Conservation (phyloP, 139 green algal genomes). For the Asterochloris sp. region DNA sequence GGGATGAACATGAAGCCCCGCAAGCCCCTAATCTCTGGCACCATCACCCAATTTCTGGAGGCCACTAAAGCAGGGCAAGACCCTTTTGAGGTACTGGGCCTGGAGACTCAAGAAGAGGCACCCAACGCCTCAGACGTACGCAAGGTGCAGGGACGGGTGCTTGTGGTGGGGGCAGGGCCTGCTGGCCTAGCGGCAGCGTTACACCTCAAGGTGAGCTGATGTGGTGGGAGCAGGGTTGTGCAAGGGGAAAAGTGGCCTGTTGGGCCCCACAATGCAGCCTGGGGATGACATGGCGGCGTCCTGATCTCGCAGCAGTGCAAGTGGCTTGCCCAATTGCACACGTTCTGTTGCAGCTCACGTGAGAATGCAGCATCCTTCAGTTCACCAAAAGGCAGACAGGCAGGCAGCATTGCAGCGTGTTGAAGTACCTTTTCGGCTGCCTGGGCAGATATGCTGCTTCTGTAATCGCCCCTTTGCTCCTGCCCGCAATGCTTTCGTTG, state of each 20-base stretch:
- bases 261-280: neutral
- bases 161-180: slow-evolving; percentile 78
- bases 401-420: too few species aligned
- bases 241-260: neutral
- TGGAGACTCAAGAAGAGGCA: neutral
- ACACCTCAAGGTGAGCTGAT: slow-evolving; percentile 51
- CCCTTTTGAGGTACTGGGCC: neutral
- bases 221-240: neutral
- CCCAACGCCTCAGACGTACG: slow-evolving; percentile 15
- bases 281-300: neutral
- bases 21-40: too few species aligned
- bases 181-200: slow-evolving; percentile 74
- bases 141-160: slow-evolving; percentile 33
- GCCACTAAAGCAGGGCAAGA: slow-evolving; percentile 21
- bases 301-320: too few species aligned
- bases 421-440: too few species aligned
- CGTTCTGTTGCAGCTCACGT: too few species aligned
- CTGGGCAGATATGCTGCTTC: too few species aligned
- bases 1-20: too few species aligned
- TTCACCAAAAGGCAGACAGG: too few species aligned
- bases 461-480: too few species aligned
- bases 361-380: too few species aligned
- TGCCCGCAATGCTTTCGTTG: too few species aligned
- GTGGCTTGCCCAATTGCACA: too few species aligned
- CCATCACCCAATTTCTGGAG: neutral